Base-by-base conservation (phyloP, 148 eudicot genomes). In the Chenopodium suecicum region DNA sequence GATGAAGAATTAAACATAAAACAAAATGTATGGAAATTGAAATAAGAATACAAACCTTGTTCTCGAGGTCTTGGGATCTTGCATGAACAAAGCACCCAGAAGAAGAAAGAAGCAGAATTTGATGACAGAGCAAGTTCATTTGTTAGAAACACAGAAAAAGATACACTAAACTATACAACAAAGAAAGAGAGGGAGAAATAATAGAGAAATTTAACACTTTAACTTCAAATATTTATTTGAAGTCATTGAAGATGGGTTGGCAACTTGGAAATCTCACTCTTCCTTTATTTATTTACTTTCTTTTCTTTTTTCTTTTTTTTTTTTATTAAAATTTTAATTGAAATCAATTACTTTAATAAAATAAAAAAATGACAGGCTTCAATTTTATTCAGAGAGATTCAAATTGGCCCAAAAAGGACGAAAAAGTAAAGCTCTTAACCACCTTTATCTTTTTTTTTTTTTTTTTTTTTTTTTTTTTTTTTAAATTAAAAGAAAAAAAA, bases 21-120 rank as follows among this genome's bases (percentile, higher is more conserved):
- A 41, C 8, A 41, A 41, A 19, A 68, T 29, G 72, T 2, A 68
- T 25, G 72, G 19, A 66, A 54, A 46, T 75, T 56, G 25, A 60
- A 54, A 37, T 7, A 32, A 62, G 23, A 46, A 11, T 10, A 71
- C 29, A 46, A 82, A 90, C 95, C 94, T 89, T 83, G 92, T 65
- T 79, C 83, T 85, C 9, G 91, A 76, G 79, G 75, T 87, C 80
- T 86, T 90, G 84, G 95, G 93, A 88, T 90, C 91, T 89, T 89
- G 97, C 97, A 91, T 93, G 94, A 94, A 91, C 93, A 90, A 46
- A 84, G 66, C 70, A 84, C 76, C 79, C 77, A 75, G 64, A 80
- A 70, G 72, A 80, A 60, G 72, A 76, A 60, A 46, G 44, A 73
- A 73, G 67, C 78, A 67, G 46, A 73, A 31, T 79, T 74, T 74